Base-by-base conservation (phyloP, 2,329 filamentous ascomycete genomes). In the Venturia effusa region DNA sequence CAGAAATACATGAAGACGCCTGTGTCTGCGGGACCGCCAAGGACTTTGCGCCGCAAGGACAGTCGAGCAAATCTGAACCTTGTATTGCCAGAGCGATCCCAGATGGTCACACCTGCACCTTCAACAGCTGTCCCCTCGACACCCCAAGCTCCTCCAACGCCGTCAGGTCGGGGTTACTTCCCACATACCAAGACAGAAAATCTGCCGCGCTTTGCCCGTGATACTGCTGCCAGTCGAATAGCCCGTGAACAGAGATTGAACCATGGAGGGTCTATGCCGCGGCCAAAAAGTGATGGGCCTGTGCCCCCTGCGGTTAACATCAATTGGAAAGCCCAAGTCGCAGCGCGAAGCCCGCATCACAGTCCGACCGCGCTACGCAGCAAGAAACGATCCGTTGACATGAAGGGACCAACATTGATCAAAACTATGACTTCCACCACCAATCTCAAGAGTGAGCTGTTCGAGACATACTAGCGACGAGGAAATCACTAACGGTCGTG, bases 1-100 rank as follows among this genome's bases (percentile, higher is more conserved):
- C 91, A 86, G 67, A 89, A 85, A 69, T 99, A 85, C 71, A 81
- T 92, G 66, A 95, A 92, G 74, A 86, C 89, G 69, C 92, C 94
- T 3, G 79, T 88, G 45, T 85, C 83, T 59, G 30, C 45, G 4
- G 86, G 88, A 24, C 84, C 83, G 55, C 84, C 88, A 32, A 91
- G 88, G 13, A 63, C 59, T 40, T 24, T 64, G 43, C 63, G 63
- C 11, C 37, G 57, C 13, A 64, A 59, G 39, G 43, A 59, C 37
- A 64, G 62, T 37, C 62, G 55, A 22, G 27, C 54, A 15, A 64
- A 64, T 43, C 39, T 64, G n/a, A 39, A 55, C 4, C 41, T 63
- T 24, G 55, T 54, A 39, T 39, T 59, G 48, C 54, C 62, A 8
- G 51, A 59, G 32, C 10, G 64, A 34, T 60, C 57, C 73, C 72